Conservation (phyloP, 257 asterid species). For the Gentiana straminea region DNA sequence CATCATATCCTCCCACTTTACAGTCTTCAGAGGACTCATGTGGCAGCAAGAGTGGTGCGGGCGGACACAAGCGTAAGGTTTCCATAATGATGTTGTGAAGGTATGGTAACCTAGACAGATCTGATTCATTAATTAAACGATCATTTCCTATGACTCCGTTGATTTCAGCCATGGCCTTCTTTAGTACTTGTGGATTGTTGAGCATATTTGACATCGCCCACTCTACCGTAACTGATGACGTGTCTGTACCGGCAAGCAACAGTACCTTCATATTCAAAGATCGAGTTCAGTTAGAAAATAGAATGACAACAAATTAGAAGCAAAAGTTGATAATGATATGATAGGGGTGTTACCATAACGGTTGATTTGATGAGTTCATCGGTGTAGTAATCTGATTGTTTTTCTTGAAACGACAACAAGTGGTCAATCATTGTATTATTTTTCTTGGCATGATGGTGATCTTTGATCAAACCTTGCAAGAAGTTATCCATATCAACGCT, state of each 20-base stretch:
- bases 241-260: constrained; percentile 8
- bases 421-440: constrained; percentile 37
- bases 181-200: constrained; percentile 16
- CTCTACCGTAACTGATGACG: constrained; percentile 11
- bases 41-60: constrained; percentile 6
- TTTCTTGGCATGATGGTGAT: constrained; percentile 11
- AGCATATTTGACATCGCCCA: constrained; percentile 14
- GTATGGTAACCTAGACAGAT: constrained; percentile 9
- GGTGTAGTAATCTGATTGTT: constrained; percentile 1
- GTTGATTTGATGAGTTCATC: constrained; percentile 8
- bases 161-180: constrained; percentile 9
- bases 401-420: constrained; percentile 6
- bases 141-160: constrained; percentile 4
- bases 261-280: background rate
- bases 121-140: constrained; percentile 15
- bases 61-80: constrained; percentile 12
- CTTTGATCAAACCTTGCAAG: constrained; percentile 44
- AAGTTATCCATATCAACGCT: constrained; percentile 21
- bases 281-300: no score
- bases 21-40: constrained; percentile 21
- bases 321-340: no score
- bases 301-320: no score
- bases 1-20: constrained; percentile 10
- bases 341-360: background rate
- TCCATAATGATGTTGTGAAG: constrained; percentile 13